Evolutionary conservation across 1,284 basidiomycete species (phyloP), one percentile per base, ranked within the genome.

Genomic region (Marasmius tenuissimus): DNA sequence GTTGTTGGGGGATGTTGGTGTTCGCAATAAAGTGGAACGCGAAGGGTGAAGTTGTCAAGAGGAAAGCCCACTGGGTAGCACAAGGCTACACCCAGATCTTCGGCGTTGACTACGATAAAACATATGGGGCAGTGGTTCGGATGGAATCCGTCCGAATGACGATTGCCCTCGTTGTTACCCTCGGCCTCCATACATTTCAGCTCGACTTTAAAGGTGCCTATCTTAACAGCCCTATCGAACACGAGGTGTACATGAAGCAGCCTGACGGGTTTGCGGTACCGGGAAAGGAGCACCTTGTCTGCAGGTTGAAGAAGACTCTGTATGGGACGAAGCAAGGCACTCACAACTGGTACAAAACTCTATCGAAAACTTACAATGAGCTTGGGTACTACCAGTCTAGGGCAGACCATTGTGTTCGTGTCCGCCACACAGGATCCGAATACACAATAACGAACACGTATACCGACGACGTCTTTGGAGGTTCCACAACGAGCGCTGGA

Each of bases 241-340:
- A 81, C 49, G 69, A 75, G 11, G 71, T 81, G 20, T 80, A 76
- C 64, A 72, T 76, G 68, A 61, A 68, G 18, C 69, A 71, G n/a
- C 74, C 75, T 1, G 67, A 67, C 9, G 72, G 73, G 1, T 72
- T 70, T 59, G 62, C 65, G 18, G 57, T 55, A 18, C 61, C 65
- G 4, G 59, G 64, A 4, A 55, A 5, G 42, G 42, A 14, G 5
- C 42, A 56, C 4, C 45, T 57, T 8, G 72, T 71, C 11, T 62
- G 66, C 10, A 57, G 53, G 1, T 56, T 73, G 1, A 48, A 64
- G 3, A 65, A 68, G 14, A 66, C 69, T 0, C 57, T 78, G 16
- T 80, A 80, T 66, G 76, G 79, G 1, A 68, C 80, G 3, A 72
- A 75, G 59, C 78, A 80, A 58, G 73, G 78, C 0, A 74, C 73